phyloP scores from a whole-genome alignment of 179 eudicot genomes.

The Silene coronaria region DNA sequence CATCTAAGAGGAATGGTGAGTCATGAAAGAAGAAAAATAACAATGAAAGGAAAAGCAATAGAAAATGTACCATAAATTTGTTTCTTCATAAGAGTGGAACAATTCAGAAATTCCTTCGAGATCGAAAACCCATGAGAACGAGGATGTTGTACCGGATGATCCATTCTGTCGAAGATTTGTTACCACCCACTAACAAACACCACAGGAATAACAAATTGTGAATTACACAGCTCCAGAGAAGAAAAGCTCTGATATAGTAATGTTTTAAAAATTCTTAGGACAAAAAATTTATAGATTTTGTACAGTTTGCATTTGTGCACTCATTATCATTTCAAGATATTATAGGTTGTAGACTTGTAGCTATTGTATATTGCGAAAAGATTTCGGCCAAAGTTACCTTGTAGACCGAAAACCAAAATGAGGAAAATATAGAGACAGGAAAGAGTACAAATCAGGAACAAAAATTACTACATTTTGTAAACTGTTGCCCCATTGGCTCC shows the following conservation, averaged over 20 bases:
- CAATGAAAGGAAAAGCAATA: neutral
- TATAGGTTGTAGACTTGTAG: too few species aligned
- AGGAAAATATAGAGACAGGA: too few species aligned
- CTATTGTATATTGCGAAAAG: too few species aligned
- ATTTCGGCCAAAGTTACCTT: too few species aligned
- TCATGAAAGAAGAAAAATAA: neutral
- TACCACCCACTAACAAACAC: conserved; percentile 70
- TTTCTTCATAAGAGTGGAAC: conserved; percentile 84
- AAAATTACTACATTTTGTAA: too few species aligned
- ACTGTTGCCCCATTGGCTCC: too few species aligned
- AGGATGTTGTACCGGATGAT: conserved; percentile 38
- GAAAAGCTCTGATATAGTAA: neutral
- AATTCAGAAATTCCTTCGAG: conserved; percentile 79
- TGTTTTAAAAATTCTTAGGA: neutral
- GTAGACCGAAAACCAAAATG: too few species aligned
- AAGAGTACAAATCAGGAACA: too few species aligned
- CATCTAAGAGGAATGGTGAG: neutral
- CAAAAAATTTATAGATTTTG: neutral
- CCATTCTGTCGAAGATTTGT: conserved; percentile 57
- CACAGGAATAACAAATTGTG: conserved; percentile 1
- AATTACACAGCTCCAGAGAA: neutral
- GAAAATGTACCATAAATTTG: conserved; percentile 63
- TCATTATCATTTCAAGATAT: too few species aligned
- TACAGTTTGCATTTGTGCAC: too few species aligned
- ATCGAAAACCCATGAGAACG: conserved; percentile 77